Conservation (phyloP, 2,329 filamentous ascomycete genomes). For the Alternaria atra region DNA sequence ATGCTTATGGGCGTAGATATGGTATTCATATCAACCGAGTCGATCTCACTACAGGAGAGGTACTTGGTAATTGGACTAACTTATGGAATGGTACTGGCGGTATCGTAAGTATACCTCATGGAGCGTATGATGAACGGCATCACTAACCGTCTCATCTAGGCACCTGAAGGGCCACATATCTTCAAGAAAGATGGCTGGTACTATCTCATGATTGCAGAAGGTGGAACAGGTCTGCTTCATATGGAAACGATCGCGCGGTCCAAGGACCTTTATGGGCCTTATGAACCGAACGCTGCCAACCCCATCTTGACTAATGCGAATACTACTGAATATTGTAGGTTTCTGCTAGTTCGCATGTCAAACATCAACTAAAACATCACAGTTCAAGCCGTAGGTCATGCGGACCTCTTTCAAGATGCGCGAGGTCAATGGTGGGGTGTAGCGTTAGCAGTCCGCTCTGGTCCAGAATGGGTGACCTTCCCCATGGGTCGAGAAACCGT, state of each 20-base stretch:
- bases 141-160: not conserved
- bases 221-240: slow-evolving; percentile 49
- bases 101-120: not conserved
- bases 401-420: slow-evolving; percentile 39
- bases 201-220: slow-evolving; percentile 46
- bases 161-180: slow-evolving; percentile 49
- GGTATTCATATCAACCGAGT: slow-evolving; percentile 43
- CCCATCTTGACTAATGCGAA: slow-evolving; percentile 52
- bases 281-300: slow-evolving; percentile 47
- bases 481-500: slow-evolving; percentile 41
- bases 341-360: not conserved
- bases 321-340: slow-evolving; percentile 46
- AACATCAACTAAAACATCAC: not conserved
- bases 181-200: slow-evolving; percentile 49
- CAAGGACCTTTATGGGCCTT: slow-evolving; percentile 48
- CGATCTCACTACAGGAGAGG: slow-evolving; percentile 44
- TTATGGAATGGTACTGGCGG: slow-evolving; percentile 52
- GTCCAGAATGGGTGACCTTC: slow-evolving; percentile 16
- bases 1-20: slow-evolving; percentile 6
- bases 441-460: slow-evolving; percentile 31
- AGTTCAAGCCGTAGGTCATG: slow-evolving; percentile 40
- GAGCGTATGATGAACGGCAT: not conserved
- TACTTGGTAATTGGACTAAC: slow-evolving; percentile 27
- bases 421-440: slow-evolving; percentile 35
- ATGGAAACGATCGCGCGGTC: slow-evolving; percentile 51